These are phyloP conservation scores for Puccinia hordei DNA, from an alignment of 1,284 basidiomycete species.

Conservation along the genomic window DNA sequence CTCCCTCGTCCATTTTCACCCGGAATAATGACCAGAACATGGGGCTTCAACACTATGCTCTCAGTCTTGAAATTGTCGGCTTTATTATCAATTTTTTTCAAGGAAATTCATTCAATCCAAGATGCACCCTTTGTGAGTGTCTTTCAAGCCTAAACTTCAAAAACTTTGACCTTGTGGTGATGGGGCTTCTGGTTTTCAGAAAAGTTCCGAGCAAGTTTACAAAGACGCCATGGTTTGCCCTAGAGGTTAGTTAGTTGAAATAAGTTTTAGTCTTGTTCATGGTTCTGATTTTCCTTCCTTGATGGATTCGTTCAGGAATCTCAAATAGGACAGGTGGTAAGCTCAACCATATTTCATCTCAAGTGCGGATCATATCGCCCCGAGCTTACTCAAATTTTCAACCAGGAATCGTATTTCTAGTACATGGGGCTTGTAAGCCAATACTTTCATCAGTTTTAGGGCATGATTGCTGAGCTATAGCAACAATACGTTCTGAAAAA, in stretches of 20 bases:
- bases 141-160: background rate
- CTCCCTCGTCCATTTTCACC: too few relatives aligned
- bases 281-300: background rate
- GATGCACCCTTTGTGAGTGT: conserved; percentile 41
- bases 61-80: background rate
- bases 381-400: background rate
- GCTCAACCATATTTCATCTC: background rate
- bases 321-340: conserved; percentile 13
- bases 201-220: conserved; percentile 22
- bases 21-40: background rate
- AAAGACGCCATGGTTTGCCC: conserved; percentile 21
- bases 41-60: background rate
- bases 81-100: background rate
- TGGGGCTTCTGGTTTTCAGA: background rate
- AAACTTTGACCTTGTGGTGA: background rate
- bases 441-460: too few relatives aligned
- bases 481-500: background rate
- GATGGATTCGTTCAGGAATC: background rate
- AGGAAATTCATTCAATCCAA: background rate
- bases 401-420: conserved; percentile 34
- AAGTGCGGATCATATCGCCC: background rate
- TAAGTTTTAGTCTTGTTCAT: background rate
- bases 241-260: background rate
- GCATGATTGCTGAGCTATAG: background rate
- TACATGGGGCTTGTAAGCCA: conserved; percentile 33